A percentile compares a stretch with the other conserved stretches of the same genome.
Conservation (phyloP, 331 rosid species). For the Quercus tomentella region DNA sequence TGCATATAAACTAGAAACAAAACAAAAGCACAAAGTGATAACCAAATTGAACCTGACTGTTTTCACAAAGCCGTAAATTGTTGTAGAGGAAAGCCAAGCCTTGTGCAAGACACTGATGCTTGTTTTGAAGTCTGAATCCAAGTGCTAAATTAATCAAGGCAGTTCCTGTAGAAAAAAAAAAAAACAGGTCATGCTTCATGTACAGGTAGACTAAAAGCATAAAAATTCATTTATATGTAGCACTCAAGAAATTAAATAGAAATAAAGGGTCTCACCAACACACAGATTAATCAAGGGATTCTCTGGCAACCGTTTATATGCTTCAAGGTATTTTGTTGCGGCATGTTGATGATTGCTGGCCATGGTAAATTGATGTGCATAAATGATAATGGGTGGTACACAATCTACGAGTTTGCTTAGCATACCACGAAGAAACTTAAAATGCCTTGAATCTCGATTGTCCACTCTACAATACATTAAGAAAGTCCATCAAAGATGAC, state of each 20-base stretch:
- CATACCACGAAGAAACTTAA: conserved; percentile 60
- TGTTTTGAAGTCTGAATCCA: conserved; percentile 85
- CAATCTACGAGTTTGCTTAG: conserved; percentile 59
- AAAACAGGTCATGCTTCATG: not conserved
- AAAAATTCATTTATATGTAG: conserved; percentile 6
- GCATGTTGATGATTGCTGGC: conserved; percentile 88
- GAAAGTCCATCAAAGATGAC: not conserved
- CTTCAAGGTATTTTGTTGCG: conserved; percentile 86
- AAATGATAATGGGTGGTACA: conserved; percentile 74
- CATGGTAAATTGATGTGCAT: conserved; percentile 66
- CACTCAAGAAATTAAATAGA: not conserved
- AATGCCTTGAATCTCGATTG: conserved; percentile 68
- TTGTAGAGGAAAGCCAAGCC: conserved; percentile 87
- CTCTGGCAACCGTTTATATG: conserved; percentile 65
- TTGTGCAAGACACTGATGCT: conserved; percentile 80
- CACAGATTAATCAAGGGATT: conserved; percentile 78
- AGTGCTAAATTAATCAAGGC: conserved; percentile 81
- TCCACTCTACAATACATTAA: conserved; percentile 52
- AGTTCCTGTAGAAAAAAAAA: conserved; percentile 42
- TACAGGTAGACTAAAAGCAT: not conserved
- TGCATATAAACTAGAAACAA: not conserved
- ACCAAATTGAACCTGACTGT: conserved; percentile 65
- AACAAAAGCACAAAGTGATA: not conserved
- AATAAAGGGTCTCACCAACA: conserved; percentile 52
- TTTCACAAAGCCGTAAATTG: conserved; percentile 57